Conservation (phyloP, 139 green algal genomes). For the Astrephomene gubernaculifera region DNA sequence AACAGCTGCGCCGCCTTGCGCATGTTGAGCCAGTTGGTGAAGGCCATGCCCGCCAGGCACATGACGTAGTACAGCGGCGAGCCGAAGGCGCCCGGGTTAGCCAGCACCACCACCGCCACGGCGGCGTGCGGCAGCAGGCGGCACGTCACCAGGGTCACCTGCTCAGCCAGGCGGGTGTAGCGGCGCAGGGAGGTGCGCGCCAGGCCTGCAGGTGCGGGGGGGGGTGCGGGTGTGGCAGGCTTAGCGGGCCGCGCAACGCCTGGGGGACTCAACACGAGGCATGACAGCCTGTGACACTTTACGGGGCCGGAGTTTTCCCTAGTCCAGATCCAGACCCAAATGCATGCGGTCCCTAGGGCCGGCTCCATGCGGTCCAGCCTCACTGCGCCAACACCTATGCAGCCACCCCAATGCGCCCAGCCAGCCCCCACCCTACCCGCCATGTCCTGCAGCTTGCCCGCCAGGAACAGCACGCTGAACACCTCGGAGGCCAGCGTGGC, state of each 20-base stretch:
- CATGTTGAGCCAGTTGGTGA: slow-evolving; percentile 54
- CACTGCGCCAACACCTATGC: too few species aligned
- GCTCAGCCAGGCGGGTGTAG: slow-evolving; percentile 13
- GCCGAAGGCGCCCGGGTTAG: slow-evolving; percentile 46
- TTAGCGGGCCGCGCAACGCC: too few species aligned
- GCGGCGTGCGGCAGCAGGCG: slow-evolving; percentile 45
- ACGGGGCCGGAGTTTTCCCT: too few species aligned
- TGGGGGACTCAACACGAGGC: not conserved
- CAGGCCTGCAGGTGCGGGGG: not conserved
- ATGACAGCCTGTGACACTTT: too few species aligned
- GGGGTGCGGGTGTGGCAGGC: not conserved
- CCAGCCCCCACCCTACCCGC: slow-evolving; percentile 18
- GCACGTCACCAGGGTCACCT: slow-evolving; percentile 22
- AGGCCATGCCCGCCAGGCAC: slow-evolving; percentile 54
- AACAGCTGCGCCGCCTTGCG: slow-evolving; percentile 31
- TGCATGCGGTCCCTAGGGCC: too few species aligned
- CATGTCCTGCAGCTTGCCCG: slow-evolving; percentile 52
- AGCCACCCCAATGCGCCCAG: too few species aligned
- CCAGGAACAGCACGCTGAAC: slow-evolving; percentile 45
- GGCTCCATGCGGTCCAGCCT: too few species aligned
- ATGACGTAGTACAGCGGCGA: slow-evolving; percentile 44
- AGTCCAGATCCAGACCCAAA: too few species aligned
- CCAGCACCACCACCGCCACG: slow-evolving; percentile 24
- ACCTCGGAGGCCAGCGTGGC: slow-evolving; percentile 52
- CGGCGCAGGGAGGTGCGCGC: not conserved